Conservation (phyloP, 1,284 basidiomycete species). For the Fomitopsis palustris region DNA sequence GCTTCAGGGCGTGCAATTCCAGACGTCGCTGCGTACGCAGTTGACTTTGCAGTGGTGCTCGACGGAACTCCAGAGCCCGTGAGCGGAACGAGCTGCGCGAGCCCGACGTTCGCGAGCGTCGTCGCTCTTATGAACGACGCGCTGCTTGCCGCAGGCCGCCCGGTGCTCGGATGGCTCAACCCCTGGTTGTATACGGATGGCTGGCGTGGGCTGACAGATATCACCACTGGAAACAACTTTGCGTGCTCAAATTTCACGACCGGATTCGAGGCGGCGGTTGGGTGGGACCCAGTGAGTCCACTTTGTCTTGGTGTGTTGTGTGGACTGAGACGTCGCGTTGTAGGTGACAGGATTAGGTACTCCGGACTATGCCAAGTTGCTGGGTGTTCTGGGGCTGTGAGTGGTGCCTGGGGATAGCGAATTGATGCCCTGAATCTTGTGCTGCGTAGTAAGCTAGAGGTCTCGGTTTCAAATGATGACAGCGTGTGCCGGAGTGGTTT, state of each 20-base stretch:
- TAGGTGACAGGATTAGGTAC: constrained; percentile 25
- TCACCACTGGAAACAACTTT: constrained; percentile 28
- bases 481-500: no score
- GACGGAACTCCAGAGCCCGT: constrained; percentile 39
- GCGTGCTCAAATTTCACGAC: constrained; percentile 31
- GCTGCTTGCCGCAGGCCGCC: constrained; percentile 43
- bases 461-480: no score
- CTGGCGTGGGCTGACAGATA: constrained; percentile 37
- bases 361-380: constrained; percentile 19
- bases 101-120: constrained; percentile 45
- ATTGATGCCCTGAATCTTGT: background rate
- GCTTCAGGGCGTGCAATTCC: constrained; percentile 29
- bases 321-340: background rate
- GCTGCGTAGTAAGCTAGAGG: no score
- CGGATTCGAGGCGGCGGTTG: constrained; percentile 33
- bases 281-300: constrained; percentile 37
- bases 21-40: constrained; percentile 20
- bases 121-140: constrained; percentile 58
- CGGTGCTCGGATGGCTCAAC: constrained; percentile 44
- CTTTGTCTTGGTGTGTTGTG: background rate
- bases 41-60: constrained; percentile 51
- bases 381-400: background rate
- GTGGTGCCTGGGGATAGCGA: background rate
- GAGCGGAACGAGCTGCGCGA: constrained; percentile 47
- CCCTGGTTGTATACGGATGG: constrained; percentile 35